Base-by-base conservation (phyloP, 495 filamentous ascomycete genomes). In the Lophiostoma macrostomum region DNA sequence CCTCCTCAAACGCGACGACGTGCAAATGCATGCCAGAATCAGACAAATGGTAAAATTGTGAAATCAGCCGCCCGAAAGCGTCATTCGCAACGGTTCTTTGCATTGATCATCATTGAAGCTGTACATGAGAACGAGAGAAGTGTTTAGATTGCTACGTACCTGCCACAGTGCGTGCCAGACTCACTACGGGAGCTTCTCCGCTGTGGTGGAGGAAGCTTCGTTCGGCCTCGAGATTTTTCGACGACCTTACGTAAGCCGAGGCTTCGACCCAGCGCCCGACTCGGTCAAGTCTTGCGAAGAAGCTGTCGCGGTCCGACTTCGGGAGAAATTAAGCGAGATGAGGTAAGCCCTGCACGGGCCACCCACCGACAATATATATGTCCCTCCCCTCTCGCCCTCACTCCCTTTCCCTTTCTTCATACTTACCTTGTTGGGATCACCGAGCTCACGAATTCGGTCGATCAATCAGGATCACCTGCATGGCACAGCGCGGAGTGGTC, bases 51-150 rank as follows among this genome's bases (percentile, higher is more conserved):
- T 72, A 75, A 75, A 28, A 36, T 74, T 68, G 68, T 79, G 69
- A 75, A 76, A 82, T 84, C 83, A 85, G 69, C 66, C 79, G 75
- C 71, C 71, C 64, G 56, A 55, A 32, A 34, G 40, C 78, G 81
- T 93, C 88, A 91, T 82, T 86, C 87, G 90, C 91, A 95, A 89
- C 90, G 90, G 90, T 96, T 95, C 90, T 83, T 74, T 24, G n/a
- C n/a, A 52, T 45, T 59, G 22, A 50, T 60, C 55, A 54, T 63
- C 58, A 57, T 57, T 13, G 19, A 18, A 44, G 16, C 18, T 19
- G 39, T n/a, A n/a, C n/a, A n/a, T n/a, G n/a, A 25, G n/a, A 32
- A n/a, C n/a, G 29, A 32, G 16, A 10, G 35, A 18, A 38, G 16
- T 38, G 35, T 38, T 23, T 22, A 27, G 27, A 39, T 16, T 8